Base-by-base conservation (phyloP, 306 rosid genomes). In the Oemleria cerasiformis region DNA sequence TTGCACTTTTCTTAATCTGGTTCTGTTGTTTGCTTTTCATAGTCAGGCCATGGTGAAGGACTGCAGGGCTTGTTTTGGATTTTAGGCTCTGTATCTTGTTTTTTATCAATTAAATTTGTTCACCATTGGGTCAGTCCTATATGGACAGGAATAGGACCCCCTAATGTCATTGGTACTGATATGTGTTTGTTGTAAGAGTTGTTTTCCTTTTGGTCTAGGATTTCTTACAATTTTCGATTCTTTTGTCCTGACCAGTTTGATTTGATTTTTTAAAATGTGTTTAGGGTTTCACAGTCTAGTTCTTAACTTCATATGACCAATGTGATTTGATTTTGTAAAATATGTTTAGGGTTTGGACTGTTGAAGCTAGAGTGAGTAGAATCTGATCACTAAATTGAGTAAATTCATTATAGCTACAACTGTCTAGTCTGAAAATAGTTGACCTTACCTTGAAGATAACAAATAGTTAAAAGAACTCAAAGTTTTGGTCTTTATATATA, bases 241-340 rank as follows among this genome's bases (percentile, higher is more conserved):
- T 45, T 72, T 73, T 77, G 62, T 81, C 42, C 57, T 71, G 66
- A 58, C 72, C 90, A 91, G 99, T 25, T 25, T 25, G 30, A 25
- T 25, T 25, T 25, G 30, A 25, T 1, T 25, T 25, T 25, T 1
- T 25, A 25, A 25, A 25, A 25, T 25, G 30, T 25, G 30, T 25
- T 25, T 25, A 25, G 30, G 30, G 30, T 25, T 25, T 25, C 30
- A 25, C n/a, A n/a, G 30, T 25, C 30, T 25, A 25, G 30, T 25
- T 25, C 30, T 25, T 25, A 25, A 25, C 2, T 25, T 25, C 30
- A n/a, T n/a, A n/a, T n/a, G n/a, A n/a, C n/a, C n/a, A n/a, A n/a
- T n/a, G n/a, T n/a, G n/a, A n/a, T n/a, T n/a, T n/a, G n/a, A n/a
- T n/a, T n/a, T n/a, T n/a, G n/a, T n/a, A n/a, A n/a, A n/a, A n/a